Evolutionary conservation across 75 land plant species (phyloP).

Genomic region (Cupressus sempervirens): DNA sequence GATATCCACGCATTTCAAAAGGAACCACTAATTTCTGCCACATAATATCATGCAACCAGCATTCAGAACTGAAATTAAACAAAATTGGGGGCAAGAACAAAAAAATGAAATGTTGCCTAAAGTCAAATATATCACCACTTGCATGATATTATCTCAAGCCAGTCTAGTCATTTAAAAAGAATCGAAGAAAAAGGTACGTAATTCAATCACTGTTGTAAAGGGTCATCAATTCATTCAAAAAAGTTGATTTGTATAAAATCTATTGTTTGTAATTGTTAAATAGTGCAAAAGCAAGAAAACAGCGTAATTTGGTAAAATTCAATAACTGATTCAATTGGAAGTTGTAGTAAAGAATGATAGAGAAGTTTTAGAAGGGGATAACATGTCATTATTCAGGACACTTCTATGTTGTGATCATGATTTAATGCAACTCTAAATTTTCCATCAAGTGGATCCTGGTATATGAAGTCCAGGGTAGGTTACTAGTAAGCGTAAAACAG

Average conservation of each 20-base stretch:
- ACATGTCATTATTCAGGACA: not conserved
- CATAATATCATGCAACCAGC: not conserved
- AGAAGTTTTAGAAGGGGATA: not conserved
- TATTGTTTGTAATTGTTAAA: not conserved
- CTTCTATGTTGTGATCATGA: not conserved
- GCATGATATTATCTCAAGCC: not conserved
- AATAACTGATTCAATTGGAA: not conserved
- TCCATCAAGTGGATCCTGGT: not conserved
- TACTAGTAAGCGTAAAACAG: not conserved
- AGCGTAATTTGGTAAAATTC: not conserved
- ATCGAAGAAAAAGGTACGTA: not conserved
- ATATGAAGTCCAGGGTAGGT: not conserved
- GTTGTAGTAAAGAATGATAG: not conserved
- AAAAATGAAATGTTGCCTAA: not conserved
- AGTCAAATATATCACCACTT: not conserved
- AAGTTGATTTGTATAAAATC: not conserved
- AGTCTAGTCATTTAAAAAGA: not conserved
- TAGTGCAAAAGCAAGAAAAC: not conserved
- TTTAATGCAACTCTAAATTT: not conserved
- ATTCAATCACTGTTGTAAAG: not conserved
- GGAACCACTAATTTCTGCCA: conserved; percentile 81
- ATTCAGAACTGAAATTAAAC: not conserved
- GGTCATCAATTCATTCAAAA: not conserved
- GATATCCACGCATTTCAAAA: conserved; percentile 89
- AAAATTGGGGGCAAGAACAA: not conserved